A percentile compares a stretch with the other conserved stretches of the same genome.
These are phyloP conservation scores for Geotrichum reessii DNA, from an alignment of 1,139 yeast genomes.

Conservation along the genomic window DNA sequence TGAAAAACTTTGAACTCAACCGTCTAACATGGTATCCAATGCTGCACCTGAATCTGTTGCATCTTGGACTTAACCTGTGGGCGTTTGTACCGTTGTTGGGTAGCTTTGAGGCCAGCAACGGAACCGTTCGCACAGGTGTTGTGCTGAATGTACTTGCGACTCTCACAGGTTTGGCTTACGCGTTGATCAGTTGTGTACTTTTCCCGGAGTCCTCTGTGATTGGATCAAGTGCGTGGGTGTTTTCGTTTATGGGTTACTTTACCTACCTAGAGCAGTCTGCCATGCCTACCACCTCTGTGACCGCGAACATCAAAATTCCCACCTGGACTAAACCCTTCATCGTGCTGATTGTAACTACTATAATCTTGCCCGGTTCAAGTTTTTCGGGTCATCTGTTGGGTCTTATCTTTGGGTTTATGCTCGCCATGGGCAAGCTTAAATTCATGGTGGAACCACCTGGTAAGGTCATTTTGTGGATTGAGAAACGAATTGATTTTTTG, in stretches of 20 bases:
- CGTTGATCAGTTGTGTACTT: conserved; percentile 50
- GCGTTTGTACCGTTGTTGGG: conserved; percentile 59
- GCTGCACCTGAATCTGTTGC: conserved; percentile 57
- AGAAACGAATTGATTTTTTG: conserved; percentile 44
- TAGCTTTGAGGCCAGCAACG: conserved; percentile 63
- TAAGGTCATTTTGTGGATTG: conserved; percentile 59
- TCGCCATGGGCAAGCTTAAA: conserved; percentile 54
- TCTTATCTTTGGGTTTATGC: conserved; percentile 46
- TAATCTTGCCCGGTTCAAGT: conserved; percentile 55
- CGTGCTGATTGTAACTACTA: conserved; percentile 45
- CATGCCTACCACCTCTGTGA: conserved; percentile 41
- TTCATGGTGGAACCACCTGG: conserved; percentile 60
- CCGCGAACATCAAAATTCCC: conserved; percentile 42
- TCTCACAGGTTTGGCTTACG: conserved; percentile 61
- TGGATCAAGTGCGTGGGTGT: conserved; percentile 73
- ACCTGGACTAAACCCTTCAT: conserved; percentile 57
- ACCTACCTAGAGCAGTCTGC: conserved; percentile 54
- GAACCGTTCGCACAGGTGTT: conserved; percentile 83
- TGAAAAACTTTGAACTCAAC: conserved; percentile 53
- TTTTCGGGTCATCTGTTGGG: conserved; percentile 67
- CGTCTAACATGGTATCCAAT: conserved; percentile 70
- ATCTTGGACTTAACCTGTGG: conserved; percentile 57
- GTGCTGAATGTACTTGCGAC: conserved; percentile 70
- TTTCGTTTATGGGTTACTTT: conserved; percentile 61
- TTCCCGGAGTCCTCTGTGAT: conserved; percentile 51